Base-by-base conservation (phyloP, 345 rosid genomes). In the Sisymbrium irio region DNA sequence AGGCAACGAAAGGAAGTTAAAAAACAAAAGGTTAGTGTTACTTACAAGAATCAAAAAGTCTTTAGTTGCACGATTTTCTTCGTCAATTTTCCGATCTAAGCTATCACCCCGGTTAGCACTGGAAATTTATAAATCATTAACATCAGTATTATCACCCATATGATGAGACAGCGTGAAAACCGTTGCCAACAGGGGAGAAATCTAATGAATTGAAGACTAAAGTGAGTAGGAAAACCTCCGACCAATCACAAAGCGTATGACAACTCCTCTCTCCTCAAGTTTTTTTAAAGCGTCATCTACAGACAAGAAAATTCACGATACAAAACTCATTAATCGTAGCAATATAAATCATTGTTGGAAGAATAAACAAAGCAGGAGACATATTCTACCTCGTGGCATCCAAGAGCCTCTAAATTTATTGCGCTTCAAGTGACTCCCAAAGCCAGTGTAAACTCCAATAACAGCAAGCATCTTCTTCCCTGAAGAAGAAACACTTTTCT, bases 71-170 rank as follows among this genome's bases (percentile, higher is more conserved):
- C 64, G 83, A 72, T 87, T 87, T 81, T 95, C 99, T 36, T 84
- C 86, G 27, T 88, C 88, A 47, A 95, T 87, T 65, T 82, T 87
- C 60, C 93, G 94, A 78, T 92, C 98, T 69, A 95, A 84, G 84
- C 99, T 95, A 83, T 95, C 97, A 47, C 97, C 99, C 58, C 94
- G 88, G 77, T 92, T 95, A 68, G 96, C 81, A 80, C 99, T 95
- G 91, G 25, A 57, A 18, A 17, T 30, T 30, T 36, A 39, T 28
- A 64, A 56, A 63, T 9, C 50, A 68, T 22, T 13, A 68, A 53
- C 49, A 68, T 63, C 6, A 70, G 72, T 64, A 27, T 46, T 17
- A 56, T 36, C 9, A 45, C 20, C 41, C 57, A 22, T 22, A 60
- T 32, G 39, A 57, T 54, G 18, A 67, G 9, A 28, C 18, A 45